phyloP scores from a whole-genome alignment of 345 rosid genomes.

The Brassica rapa region DNA sequence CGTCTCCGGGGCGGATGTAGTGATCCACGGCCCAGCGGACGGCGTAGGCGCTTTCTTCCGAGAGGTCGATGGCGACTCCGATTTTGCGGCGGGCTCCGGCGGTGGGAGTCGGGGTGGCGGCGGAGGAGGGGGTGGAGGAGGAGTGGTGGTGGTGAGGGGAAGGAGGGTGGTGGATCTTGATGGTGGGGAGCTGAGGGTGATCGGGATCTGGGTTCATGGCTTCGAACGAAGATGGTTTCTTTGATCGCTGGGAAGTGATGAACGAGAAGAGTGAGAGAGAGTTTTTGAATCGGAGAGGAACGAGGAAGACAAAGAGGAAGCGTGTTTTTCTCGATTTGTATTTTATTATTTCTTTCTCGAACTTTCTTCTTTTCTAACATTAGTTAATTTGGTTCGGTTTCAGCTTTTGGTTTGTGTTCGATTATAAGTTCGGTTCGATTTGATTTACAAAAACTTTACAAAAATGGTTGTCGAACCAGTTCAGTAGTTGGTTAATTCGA shows the following conservation, averaged over 20 bases:
- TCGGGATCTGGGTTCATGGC: slow-evolving; percentile 48
- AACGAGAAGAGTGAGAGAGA: background rate
- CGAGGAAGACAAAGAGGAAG: background rate
- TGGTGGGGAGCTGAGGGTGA: slow-evolving; percentile 71
- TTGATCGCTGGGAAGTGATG: slow-evolving; percentile 17
- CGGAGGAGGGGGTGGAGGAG: slow-evolving; percentile 42
- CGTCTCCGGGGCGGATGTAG: slow-evolving; percentile 95
- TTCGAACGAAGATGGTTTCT: background rate
- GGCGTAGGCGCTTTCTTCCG: slow-evolving; percentile 80
- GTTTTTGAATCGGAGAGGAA: background rate
- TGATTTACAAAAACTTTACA: too few relatives aligned
- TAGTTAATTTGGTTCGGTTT: too few relatives aligned
- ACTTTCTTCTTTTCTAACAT: background rate
- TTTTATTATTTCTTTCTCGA: background rate
- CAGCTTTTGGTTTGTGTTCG: too few relatives aligned
- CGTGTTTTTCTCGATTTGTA: background rate
- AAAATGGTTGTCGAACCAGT: too few relatives aligned
- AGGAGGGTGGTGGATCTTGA: slow-evolving; percentile 76
- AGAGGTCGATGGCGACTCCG: slow-evolving; percentile 88
- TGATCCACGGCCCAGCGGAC: slow-evolving; percentile 88
- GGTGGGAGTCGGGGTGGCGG: slow-evolving; percentile 70
- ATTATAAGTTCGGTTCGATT: too few relatives aligned
- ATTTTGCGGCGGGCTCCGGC: slow-evolving; percentile 88
- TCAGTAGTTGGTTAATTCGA: too few relatives aligned
- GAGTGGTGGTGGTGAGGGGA: slow-evolving; percentile 48